Conservation (phyloP, 176 grass and related monocot species). For the Dactylis glomerata region DNA sequence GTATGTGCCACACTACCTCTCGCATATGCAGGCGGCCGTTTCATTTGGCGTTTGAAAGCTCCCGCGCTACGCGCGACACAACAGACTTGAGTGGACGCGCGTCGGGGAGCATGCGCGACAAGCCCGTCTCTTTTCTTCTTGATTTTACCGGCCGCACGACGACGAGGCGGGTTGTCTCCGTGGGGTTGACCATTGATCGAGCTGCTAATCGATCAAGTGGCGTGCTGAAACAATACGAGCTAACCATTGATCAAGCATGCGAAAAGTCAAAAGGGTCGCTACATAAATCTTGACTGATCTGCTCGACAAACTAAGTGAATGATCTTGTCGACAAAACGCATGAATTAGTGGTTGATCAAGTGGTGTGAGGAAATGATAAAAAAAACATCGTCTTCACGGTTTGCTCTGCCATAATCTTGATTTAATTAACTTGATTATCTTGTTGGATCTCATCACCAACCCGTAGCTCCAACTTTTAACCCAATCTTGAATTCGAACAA, state of each 20-base stretch:
- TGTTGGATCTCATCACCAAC: background rate
- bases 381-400: background rate
- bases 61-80: background rate
- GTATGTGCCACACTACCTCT: no score
- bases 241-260: background rate
- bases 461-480: background rate
- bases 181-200: background rate
- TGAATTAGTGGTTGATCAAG: background rate
- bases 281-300: background rate
- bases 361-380: background rate
- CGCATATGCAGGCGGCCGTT: background rate
- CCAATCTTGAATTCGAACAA: no score
- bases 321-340: background rate
- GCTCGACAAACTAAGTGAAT: background rate
- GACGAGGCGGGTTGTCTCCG: background rate
- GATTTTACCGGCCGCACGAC: conserved; percentile 15
- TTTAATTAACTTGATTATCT: background rate
- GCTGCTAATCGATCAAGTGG: no score
- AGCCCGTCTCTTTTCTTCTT: conserved; percentile 15
- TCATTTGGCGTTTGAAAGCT: conserved; percentile 38
- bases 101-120: conserved; percentile 35
- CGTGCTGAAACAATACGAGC: no score
- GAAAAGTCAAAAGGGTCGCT: background rate
- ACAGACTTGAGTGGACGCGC: conserved; percentile 35
- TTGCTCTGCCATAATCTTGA: background rate